Base-by-base conservation (phyloP, 176 grass and related monocot species). In the Aegilops tauschii region DNA sequence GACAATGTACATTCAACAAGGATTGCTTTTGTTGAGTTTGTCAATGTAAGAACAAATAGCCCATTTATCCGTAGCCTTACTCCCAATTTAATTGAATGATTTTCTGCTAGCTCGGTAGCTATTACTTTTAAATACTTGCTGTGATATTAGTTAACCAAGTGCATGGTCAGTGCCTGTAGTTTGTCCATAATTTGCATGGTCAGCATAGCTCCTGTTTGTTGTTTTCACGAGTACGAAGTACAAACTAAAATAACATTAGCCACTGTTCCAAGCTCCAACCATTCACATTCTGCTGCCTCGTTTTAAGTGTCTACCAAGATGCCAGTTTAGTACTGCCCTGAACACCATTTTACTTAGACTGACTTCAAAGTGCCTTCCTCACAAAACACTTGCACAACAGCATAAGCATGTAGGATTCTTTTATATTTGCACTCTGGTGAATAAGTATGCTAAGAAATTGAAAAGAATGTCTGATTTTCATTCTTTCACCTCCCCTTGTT, bases 21-120 rank as follows among this genome's bases (percentile, higher is more conserved):
- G 69, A 98, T 98, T 83, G 87, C 95, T 79, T 98, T 98, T 90
- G 95, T 98, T 21, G 95, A 98, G 85, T 98, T 98, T 87, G 85
- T 92, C 70, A 85, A 89, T 80, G 95, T 98, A 93, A 97, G 88
- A 49, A 86, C 31, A 56, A 50, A 69, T 27, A 47, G 13, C 25
- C 31, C 10, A 12, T 82, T 42, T 71, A 69, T 82, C 14, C 29
- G 59, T 76, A 54, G 32, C 58, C 49, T 71, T 9, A 27, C 4
- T 93, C 9, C 65, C 74, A 23, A 21, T 81, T 76, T 25, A 36
- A 58, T 40, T 58, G 82, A 32, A 30, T 67, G 23, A 42, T 47
- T 23, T 82, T 27, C 3, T 34, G 50, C 8, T 71, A 50, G 27
- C 13, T 85, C 17, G 61, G 49, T 30, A 61, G 4, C 20, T 56